These are phyloP conservation scores for Aurantiochytrium sp. DNA, from an alignment of 108 stramenopile genomes.

Conservation along the genomic window DNA sequence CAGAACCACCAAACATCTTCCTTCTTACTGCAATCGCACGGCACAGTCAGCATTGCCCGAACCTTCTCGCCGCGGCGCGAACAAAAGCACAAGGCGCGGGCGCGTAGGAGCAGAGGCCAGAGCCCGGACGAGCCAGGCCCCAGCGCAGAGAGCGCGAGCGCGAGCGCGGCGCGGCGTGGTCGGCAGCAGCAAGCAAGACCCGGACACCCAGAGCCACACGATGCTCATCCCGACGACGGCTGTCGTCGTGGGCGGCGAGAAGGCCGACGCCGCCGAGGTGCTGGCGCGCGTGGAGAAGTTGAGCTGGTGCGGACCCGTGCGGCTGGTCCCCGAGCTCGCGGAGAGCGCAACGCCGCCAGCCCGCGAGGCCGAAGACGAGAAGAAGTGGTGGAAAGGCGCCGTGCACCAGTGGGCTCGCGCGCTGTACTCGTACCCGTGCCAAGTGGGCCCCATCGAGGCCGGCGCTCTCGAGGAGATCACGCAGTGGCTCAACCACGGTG, in stretches of 20 bases:
- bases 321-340: not conserved
- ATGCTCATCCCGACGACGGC: not conserved
- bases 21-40: too few relatives aligned
- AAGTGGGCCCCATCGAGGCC: not conserved
- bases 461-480: not conserved
- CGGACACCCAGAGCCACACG: too few relatives aligned
- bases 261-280: not conserved
- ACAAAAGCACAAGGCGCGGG: too few relatives aligned
- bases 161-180: too few relatives aligned
- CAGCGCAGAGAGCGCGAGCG: too few relatives aligned
- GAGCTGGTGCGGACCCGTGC: not conserved
- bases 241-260: not conserved
- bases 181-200: too few relatives aligned
- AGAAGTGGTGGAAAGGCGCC: not conserved
- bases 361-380: not conserved
- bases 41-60: too few relatives aligned
- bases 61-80: too few relatives aligned
- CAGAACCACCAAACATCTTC: too few relatives aligned
- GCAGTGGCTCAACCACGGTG: constrained; percentile 4
- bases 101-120: too few relatives aligned
- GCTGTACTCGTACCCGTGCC: not conserved
- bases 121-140: too few relatives aligned
- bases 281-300: not conserved
- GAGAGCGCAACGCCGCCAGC: not conserved
- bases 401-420: not conserved